Evolutionary conservation across 2,329 filamentous ascomycete genomes (phyloP).

Genomic region (Aspergillus piperis): DNA sequence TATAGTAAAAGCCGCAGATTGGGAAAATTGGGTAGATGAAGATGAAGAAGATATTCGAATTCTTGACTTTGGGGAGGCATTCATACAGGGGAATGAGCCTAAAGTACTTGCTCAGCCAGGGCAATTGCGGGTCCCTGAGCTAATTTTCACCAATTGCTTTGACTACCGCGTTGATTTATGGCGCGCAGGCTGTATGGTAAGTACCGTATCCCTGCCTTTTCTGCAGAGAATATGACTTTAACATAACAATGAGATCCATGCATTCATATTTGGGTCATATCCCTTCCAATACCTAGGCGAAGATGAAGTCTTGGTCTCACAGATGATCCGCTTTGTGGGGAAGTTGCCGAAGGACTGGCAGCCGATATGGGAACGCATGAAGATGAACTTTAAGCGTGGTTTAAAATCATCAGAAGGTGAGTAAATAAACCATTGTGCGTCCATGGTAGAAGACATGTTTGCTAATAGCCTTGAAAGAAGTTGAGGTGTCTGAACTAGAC

Average conservation of each 20-base stretch:
- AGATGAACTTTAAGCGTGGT: slow-evolving; percentile 4
- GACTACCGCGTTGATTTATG: slow-evolving; percentile 36
- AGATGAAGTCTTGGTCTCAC: slow-evolving; percentile 16
- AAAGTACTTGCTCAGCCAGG: slow-evolving; percentile 25
- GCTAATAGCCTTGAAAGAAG: too few species aligned
- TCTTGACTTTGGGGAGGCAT: slow-evolving; percentile 29
- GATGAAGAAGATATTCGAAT: slow-evolving; percentile 29
- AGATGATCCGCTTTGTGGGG: slow-evolving; percentile 28
- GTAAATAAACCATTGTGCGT: slow-evolving; percentile 13
- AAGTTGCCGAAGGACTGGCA: slow-evolving; percentile 23
- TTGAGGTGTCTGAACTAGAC: slow-evolving; percentile 14
- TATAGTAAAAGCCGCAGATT: slow-evolving; percentile 28
- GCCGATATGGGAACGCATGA: slow-evolving; percentile 20
- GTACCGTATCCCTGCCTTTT: neutral
- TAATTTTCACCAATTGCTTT: slow-evolving; percentile 34
- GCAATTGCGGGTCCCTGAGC: slow-evolving; percentile 32
- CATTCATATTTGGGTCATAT: slow-evolving; percentile 20
- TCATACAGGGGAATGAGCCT: slow-evolving; percentile 24
- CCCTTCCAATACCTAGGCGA: slow-evolving; percentile 23
- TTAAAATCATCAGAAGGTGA: slow-evolving; percentile 8
- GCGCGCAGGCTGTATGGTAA: slow-evolving; percentile 30
- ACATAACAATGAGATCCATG: slow-evolving; percentile 19
- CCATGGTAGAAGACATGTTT: too few species aligned
- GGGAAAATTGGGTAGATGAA: slow-evolving; percentile 28
- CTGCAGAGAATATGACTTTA: neutral